These are phyloP conservation scores for Dichotomopilus funicola DNA, from an alignment of 2,329 filamentous ascomycete species.

Conservation along the genomic window DNA sequence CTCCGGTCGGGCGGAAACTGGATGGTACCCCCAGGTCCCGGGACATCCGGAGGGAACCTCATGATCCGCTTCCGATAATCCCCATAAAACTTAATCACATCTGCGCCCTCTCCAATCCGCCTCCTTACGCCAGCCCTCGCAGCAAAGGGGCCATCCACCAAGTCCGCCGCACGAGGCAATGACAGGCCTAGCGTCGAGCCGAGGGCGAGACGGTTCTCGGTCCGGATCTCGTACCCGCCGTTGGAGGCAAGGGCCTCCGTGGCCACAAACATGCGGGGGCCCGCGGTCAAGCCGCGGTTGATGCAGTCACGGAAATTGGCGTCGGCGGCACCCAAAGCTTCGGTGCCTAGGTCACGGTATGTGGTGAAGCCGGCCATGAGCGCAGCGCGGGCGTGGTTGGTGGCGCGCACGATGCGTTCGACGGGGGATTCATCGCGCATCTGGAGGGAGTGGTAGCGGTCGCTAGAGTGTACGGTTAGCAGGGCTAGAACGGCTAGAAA, in stretches of 20 bases:
- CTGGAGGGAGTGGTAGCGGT: constrained; percentile 39
- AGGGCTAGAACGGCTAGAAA: constrained; percentile 3
- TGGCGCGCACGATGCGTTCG: constrained; percentile 48
- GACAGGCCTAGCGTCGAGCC: constrained; percentile 22
- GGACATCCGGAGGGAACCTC: constrained; percentile 33
- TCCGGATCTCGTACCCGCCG: constrained; percentile 43
- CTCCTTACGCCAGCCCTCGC: constrained; percentile 41
- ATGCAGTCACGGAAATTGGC: constrained; percentile 46
- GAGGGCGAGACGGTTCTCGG: constrained; percentile 36
- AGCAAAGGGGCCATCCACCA: constrained; percentile 42
- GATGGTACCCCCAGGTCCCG: constrained; percentile 19
- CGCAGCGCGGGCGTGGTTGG: constrained; percentile 46
- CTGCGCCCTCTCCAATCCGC: constrained; percentile 41
- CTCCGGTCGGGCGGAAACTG: constrained; percentile 30
- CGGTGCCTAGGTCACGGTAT: constrained; percentile 50
- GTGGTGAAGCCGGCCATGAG: constrained; percentile 53
- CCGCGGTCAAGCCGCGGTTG: constrained; percentile 47
- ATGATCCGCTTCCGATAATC: constrained; percentile 41
- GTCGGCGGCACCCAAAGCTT: constrained; percentile 44
- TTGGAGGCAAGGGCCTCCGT: constrained; percentile 45
- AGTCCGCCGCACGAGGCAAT: constrained; percentile 35
- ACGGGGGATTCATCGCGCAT: constrained; percentile 53
- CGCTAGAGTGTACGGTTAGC: constrained; percentile 22
- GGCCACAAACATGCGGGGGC: constrained; percentile 50
- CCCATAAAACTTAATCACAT: constrained; percentile 47